A percentile compares a stretch with the other conserved stretches of the same genome.
These are phyloP conservation scores for Penicillium steckii DNA, from an alignment of 495 filamentous ascomycete genomes.

Conservation along the genomic window DNA sequence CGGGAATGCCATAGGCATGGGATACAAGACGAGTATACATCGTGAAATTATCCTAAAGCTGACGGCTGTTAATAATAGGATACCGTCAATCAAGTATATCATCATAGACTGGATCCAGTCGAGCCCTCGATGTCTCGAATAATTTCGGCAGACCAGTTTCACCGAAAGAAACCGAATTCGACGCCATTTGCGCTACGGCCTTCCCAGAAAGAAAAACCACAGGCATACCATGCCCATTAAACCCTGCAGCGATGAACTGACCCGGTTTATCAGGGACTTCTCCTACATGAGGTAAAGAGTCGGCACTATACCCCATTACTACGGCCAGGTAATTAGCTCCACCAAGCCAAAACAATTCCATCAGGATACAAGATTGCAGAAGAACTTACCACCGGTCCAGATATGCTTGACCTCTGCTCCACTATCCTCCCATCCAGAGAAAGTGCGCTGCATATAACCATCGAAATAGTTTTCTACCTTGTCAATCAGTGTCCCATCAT, in stretches of 20 bases:
- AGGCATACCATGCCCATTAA: slow-evolving; percentile 59
- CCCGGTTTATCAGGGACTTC: slow-evolving; percentile 42
- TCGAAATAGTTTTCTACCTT: slow-evolving; percentile 58
- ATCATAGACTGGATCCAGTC: slow-evolving; percentile 19
- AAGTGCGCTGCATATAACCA: slow-evolving; percentile 53
- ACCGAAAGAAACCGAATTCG: slow-evolving; percentile 28
- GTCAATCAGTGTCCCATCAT: slow-evolving; percentile 53
- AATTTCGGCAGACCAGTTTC: slow-evolving; percentile 37
- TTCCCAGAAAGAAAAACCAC: slow-evolving; percentile 44
- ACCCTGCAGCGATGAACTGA: slow-evolving; percentile 51
- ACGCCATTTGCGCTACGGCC: slow-evolving; percentile 48
- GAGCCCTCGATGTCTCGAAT: slow-evolving; percentile 35
- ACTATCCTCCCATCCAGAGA: slow-evolving; percentile 47
- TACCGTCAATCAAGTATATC: slow-evolving; percentile 16
- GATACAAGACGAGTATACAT: no score
- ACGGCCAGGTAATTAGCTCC: background rate
- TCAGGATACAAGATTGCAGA: background rate
- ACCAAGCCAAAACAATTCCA: background rate
- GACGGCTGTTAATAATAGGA: no score
- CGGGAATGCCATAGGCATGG: no score
- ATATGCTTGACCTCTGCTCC: slow-evolving; percentile 41
- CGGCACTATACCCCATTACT: slow-evolving; percentile 48
- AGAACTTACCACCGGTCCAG: slow-evolving; percentile 46
- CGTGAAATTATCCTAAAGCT: no score
- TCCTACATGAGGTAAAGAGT: slow-evolving; percentile 50